phyloP scores from a whole-genome alignment of 148 eudicot genomes.

The Rhododendron ferrugineum region DNA sequence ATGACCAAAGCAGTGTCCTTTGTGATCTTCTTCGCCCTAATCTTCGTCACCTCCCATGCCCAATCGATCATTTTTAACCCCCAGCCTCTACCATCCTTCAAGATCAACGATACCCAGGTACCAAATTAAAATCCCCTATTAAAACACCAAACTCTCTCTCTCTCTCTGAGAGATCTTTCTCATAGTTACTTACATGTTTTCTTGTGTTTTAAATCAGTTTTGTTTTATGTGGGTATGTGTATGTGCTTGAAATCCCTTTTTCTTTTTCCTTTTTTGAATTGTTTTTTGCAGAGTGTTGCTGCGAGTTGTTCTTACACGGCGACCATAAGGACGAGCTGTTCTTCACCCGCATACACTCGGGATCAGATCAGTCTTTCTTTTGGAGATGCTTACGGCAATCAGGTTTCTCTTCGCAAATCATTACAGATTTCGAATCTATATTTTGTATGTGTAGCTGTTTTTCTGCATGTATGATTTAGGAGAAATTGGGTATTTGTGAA shows the following conservation, averaged over 20 bases:
- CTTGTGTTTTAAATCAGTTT: background rate
- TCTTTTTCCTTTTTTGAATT: background rate
- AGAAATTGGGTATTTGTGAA: background rate
- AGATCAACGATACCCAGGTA: constrained; percentile 38
- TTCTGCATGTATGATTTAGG: background rate
- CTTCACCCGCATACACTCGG: constrained; percentile 35
- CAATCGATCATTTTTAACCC: constrained; percentile 22
- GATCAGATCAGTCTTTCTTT: constrained; percentile 47
- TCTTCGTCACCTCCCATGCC: constrained; percentile 14
- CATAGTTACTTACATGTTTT: background rate
- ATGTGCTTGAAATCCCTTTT: background rate
- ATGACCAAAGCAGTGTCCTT: constrained; percentile 2
- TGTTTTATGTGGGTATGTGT: background rate
- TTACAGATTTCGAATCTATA: background rate
- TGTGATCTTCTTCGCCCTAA: constrained; percentile 1
- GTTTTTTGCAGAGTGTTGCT: constrained; percentile 7
- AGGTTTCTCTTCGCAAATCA: constrained; percentile 20
- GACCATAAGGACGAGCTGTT: constrained; percentile 40
- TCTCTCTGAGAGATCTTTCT: background rate
- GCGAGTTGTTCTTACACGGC: constrained; percentile 37
- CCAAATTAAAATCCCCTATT: background rate
- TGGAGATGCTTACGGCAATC: constrained; percentile 51
- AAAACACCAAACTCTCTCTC: background rate
- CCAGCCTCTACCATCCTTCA: constrained; percentile 17
- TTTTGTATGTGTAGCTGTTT: background rate